These are phyloP conservation scores for Aspergillus puulaauensis DNA, from an alignment of 2,329 filamentous ascomycete genomes.

Conservation along the genomic window DNA sequence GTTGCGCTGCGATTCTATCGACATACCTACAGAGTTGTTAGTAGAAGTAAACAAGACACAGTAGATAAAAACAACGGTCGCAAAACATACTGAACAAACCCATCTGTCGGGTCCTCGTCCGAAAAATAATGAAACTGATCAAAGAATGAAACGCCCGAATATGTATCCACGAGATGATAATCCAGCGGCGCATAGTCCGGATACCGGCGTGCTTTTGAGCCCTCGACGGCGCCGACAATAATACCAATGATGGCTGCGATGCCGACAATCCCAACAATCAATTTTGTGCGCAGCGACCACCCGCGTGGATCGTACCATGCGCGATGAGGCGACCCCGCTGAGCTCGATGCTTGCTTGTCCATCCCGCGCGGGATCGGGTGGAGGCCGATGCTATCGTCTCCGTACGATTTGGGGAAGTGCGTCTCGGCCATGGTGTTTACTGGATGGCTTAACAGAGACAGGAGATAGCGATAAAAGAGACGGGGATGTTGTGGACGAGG, in stretches of 20 bases:
- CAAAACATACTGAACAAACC: constrained; percentile 48
- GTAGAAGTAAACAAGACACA: not conserved
- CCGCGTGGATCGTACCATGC: constrained; percentile 49
- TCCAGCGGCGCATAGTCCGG: constrained; percentile 43
- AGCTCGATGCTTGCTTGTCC: constrained; percentile 12
- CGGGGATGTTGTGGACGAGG: not conserved
- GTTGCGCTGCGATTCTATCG: constrained; percentile 31
- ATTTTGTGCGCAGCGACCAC: constrained; percentile 57
- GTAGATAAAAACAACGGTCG: too few species aligned
- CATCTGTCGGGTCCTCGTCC: constrained; percentile 44
- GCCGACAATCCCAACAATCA: constrained; percentile 40
- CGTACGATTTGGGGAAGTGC: not conserved
- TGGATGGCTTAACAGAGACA: not conserved
- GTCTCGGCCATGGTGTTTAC: not conserved
- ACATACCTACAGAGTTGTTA: constrained; percentile 35
- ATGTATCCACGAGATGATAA: constrained; percentile 46
- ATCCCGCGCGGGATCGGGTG: too few species aligned
- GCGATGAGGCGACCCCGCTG: not conserved
- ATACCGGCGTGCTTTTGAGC: constrained; percentile 39
- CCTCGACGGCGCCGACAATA: constrained; percentile 46
- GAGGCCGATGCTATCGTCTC: too few species aligned
- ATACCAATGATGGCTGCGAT: constrained; percentile 48
- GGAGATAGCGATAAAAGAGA: not conserved
- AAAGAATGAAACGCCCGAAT: constrained; percentile 43
- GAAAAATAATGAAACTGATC: constrained; percentile 48